A percentile compares a stretch with the other conserved stretches of the same genome.
Evolutionary conservation across 345 rosid genomes (phyloP).

Genomic region (Conringia planisiliqua): DNA sequence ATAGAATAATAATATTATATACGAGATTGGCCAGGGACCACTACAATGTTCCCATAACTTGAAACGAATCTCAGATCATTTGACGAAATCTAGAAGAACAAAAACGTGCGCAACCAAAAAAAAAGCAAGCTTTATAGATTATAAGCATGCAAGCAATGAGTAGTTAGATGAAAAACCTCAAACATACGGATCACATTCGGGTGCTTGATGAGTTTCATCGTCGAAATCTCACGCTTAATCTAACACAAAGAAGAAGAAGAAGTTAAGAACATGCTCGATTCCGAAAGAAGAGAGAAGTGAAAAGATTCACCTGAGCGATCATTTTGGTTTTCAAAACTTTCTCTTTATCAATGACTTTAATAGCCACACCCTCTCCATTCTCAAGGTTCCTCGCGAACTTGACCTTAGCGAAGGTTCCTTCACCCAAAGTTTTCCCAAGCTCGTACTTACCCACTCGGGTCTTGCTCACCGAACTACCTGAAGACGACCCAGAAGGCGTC

Average conservation of each 20-base stretch:
- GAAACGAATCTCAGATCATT: background rate
- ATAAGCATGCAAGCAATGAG: background rate
- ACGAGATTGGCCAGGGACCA: constrained; percentile 13
- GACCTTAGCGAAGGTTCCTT: constrained; percentile 97
- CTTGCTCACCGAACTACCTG: constrained; percentile 42
- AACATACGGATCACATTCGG: constrained; percentile 94
- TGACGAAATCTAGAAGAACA: background rate
- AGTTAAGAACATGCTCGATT: background rate
- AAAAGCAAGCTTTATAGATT: background rate
- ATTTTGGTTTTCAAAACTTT: constrained; percentile 83
- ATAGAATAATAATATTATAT: background rate
- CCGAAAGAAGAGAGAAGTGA: background rate
- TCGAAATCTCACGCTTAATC: constrained; percentile 97
- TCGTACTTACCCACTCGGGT: constrained; percentile 98
- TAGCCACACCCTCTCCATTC: constrained; percentile 78
- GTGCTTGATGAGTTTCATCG: constrained; percentile 86
- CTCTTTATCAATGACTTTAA: constrained; percentile 93
- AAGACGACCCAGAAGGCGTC: constrained; percentile 9
- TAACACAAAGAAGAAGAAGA: constrained; percentile 30
- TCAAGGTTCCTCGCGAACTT: constrained; percentile 79
- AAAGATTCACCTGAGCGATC: constrained; percentile 70
- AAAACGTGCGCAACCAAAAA: background rate
- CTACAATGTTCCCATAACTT: constrained; percentile 5
- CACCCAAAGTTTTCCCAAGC: constrained; percentile 88
- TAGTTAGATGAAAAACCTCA: constrained; percentile 55